Evolutionary conservation across 2,329 filamentous ascomycete species (phyloP).

Genomic region (Cytospora schulzeri): DNA sequence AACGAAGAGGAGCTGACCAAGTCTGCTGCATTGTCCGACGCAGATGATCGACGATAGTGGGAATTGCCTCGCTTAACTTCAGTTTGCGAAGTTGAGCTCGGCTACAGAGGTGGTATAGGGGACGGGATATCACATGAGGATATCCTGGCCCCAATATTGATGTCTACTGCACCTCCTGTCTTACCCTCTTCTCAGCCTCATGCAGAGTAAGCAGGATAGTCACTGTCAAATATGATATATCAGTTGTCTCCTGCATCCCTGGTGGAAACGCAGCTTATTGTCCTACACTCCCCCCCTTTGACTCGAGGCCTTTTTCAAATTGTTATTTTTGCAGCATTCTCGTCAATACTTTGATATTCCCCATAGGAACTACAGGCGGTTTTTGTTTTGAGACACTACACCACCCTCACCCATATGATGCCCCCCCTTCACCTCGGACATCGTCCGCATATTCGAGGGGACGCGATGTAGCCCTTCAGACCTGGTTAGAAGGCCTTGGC

Average conservation of each 20-base stretch:
- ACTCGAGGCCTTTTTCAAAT: not conserved
- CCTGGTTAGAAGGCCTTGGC: slow-evolving; percentile 7
- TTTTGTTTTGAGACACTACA: slow-evolving; percentile 2
- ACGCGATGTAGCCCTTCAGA: slow-evolving; percentile 18
- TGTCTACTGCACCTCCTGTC: slow-evolving; percentile 15
- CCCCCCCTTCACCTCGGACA: slow-evolving; percentile 1
- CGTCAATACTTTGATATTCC: not conserved
- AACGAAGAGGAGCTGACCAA: not conserved
- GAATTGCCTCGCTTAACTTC: not conserved
- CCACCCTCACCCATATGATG: slow-evolving; percentile 4
- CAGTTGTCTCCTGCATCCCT: slow-evolving; percentile 21
- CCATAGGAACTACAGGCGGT: not conserved
- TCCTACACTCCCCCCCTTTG: not conserved
- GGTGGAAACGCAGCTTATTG: not conserved
- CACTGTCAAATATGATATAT: slow-evolving; percentile 19
- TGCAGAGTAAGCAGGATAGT: slow-evolving; percentile 7
- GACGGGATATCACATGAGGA: slow-evolving; percentile 20
- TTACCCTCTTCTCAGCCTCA: slow-evolving; percentile 27
- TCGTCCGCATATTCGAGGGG: not conserved
- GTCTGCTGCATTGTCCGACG: not conserved
- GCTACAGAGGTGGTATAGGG: not conserved
- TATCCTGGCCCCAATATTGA: not conserved
- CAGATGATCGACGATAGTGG: not conserved
- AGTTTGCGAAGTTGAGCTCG: slow-evolving; percentile 2
- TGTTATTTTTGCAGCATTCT: not conserved